Evolutionary conservation across 495 filamentous ascomycete species (phyloP).

Genomic region (Aspergillus taichungensis): DNA sequence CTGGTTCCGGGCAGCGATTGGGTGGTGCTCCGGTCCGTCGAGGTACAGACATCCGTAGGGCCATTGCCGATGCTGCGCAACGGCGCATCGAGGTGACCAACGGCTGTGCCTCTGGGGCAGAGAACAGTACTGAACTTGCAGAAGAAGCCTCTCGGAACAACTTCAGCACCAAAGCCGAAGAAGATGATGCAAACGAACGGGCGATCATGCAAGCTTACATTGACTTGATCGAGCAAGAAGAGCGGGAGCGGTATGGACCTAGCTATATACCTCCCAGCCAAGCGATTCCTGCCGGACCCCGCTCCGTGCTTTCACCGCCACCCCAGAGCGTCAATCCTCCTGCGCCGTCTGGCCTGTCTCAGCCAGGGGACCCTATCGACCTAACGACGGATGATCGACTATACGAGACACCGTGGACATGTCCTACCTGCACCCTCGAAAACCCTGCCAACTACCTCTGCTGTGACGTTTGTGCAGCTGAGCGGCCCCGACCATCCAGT

Average conservation of each 20-base stretch:
- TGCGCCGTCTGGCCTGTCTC: not conserved
- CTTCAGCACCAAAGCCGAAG: conserved; percentile 75
- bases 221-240: conserved; percentile 79
- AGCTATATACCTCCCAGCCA: conserved; percentile 56
- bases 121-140: conserved; percentile 47
- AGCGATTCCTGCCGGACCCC: conserved; percentile 50
- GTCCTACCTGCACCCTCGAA: conserved; percentile 70
- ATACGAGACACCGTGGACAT: conserved; percentile 55
- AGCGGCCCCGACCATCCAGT: conserved; percentile 42
- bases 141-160: conserved; percentile 64
- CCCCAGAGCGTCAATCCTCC: conserved; percentile 15
- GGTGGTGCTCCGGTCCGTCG: conserved; percentile 56
- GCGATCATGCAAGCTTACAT: conserved; percentile 85
- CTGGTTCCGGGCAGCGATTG: conserved; percentile 63
- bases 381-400: conserved; percentile 19
- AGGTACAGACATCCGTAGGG: conserved; percentile 63
- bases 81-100: conserved; percentile 55
- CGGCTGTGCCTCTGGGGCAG: conserved; percentile 68
- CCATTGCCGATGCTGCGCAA: conserved; percentile 66
- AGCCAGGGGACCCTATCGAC: conserved; percentile 5
- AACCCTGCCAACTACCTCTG: conserved; percentile 61
- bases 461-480: conserved; percentile 71
- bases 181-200: conserved; percentile 81
- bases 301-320: conserved; percentile 16
- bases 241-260: conserved; percentile 60